Base-by-base conservation (phyloP, 306 rosid genomes). In the Sophora flavescens region DNA sequence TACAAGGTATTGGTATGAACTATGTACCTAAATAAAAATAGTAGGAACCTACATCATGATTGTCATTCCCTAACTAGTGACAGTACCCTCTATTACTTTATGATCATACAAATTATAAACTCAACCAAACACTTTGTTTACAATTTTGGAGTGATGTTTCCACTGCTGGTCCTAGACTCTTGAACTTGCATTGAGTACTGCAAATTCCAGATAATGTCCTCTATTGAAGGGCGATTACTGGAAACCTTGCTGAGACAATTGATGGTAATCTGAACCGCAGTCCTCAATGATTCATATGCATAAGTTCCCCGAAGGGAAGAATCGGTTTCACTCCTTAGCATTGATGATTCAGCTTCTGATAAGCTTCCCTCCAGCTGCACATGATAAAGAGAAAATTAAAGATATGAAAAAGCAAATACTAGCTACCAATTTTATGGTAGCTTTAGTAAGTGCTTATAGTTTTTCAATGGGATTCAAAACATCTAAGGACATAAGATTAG, bases 101-200 rank as follows among this genome's bases (percentile, higher is more conserved):
- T 70, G 63, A 50, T 76, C 68, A 59, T 56, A 63, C 16, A 65
- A 30, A 62, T 57, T 41, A 75, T 26, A 60, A 70, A 70, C 38
- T 6, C 44, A 6, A 75, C 16, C 33, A 61, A 41, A 68, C 56
- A 53, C 41, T 13, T 60, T 35, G 13, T 44, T 51, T 75, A 85
- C 61, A 81, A 16, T 72, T 36, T 78, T 32, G 72, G 44, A 54
- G 59, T 60, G 75, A 91, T 85, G 80, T 83, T 91, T 60, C 87
- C 93, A 57, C 88, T 89, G 81, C 96, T 90, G 38, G 85, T 86
- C 92, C 98, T 89, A 1, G 91, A 91, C 74, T 90, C 98, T 84
- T 95, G 97, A 77, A 92, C 96, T 80, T 95, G 98, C 78, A 90
- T 80, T 14, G 98, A 81, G 63, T 95, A 95, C 84, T 92, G 97